Evolutionary conservation across 78 protist genomes (phyloP).

Genomic region (Anaeramoeba flamelloides): DNA sequence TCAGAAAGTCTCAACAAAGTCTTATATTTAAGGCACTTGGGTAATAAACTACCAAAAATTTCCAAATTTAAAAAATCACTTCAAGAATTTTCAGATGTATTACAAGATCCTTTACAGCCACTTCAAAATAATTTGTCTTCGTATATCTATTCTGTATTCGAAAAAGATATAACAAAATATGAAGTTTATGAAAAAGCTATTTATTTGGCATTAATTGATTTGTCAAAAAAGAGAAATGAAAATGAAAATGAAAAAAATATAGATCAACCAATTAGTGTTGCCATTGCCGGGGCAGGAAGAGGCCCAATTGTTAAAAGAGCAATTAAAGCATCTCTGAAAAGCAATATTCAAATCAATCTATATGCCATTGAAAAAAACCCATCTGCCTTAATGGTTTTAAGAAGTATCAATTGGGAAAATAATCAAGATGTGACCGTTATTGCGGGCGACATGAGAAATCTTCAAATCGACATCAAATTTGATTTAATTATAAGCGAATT

Average conservation of each 20-base stretch:
- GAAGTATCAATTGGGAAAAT: not conserved
- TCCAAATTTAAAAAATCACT: too few relatives aligned
- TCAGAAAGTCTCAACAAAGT: too few relatives aligned
- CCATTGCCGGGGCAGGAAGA: not conserved
- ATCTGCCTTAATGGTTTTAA: not conserved
- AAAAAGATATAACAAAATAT: not conserved
- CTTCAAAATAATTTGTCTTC: not conserved
- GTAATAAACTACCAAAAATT: too few relatives aligned
- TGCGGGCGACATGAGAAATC: not conserved
- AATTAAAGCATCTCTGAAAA: not conserved
- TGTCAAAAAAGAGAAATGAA: too few relatives aligned
- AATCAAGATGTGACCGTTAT: not conserved
- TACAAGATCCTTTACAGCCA: not conserved
- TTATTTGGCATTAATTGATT: not conserved
- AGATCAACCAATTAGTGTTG: not conserved
- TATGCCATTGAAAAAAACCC: not conserved
- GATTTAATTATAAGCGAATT: not conserved
- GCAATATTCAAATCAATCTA: not conserved
- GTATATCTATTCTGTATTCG: not conserved
- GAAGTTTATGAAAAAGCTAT: not conserved
- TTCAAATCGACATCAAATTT: not conserved
- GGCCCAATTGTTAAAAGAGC: not conserved
- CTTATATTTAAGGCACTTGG: too few relatives aligned
- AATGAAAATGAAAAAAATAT: not conserved
- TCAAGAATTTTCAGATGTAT: not conserved